These are phyloP conservation scores for Lupinus albus DNA, from an alignment of 306 rosid genomes.

Conservation along the genomic window DNA sequence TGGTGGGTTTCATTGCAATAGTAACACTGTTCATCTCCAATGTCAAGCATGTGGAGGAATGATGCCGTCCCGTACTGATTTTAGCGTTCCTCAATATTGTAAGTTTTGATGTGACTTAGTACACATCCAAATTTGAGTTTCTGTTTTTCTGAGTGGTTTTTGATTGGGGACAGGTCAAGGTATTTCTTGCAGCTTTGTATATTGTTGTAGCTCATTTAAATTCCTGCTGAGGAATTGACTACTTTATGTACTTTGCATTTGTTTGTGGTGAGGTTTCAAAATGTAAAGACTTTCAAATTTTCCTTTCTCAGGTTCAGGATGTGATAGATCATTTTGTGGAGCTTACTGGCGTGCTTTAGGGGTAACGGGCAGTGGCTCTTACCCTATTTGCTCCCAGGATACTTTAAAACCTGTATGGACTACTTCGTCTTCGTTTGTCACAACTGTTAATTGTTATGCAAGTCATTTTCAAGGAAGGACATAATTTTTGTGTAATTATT, in stretches of 20 bases:
- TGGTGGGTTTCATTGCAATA: constrained; percentile 69
- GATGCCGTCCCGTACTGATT: constrained; percentile 80
- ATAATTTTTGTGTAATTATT: constrained; percentile 20
- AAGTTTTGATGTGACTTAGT: constrained; percentile 44
- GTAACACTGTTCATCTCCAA: constrained; percentile 70
- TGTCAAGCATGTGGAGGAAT: constrained; percentile 94
- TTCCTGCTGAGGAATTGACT: constrained; percentile 3
- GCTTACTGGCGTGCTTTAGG: constrained; percentile 76
- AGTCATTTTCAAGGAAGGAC: constrained; percentile 11
- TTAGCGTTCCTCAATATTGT: constrained; percentile 76
- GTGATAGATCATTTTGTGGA: constrained; percentile 90
- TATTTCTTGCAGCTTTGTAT: constrained; percentile 16
- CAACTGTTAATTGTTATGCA: constrained; percentile 8
- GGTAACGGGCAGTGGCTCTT: constrained; percentile 48
- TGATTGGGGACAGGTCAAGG: constrained; percentile 19
- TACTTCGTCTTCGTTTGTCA: constrained; percentile 30
- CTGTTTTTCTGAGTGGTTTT: constrained; percentile 7
- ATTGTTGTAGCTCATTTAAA: constrained; percentile 17
- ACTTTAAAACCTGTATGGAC: constrained; percentile 69
- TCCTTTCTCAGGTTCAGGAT: constrained; percentile 67
- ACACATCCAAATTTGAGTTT: constrained; percentile 10
- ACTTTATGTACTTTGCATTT: constrained; percentile 30
- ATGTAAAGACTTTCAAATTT: constrained; percentile 18
- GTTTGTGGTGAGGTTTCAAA: constrained; percentile 27
- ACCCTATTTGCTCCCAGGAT: constrained; percentile 63